phyloP scores from a whole-genome alignment of 306 rosid species.

The Trichosanthes truncata region DNA sequence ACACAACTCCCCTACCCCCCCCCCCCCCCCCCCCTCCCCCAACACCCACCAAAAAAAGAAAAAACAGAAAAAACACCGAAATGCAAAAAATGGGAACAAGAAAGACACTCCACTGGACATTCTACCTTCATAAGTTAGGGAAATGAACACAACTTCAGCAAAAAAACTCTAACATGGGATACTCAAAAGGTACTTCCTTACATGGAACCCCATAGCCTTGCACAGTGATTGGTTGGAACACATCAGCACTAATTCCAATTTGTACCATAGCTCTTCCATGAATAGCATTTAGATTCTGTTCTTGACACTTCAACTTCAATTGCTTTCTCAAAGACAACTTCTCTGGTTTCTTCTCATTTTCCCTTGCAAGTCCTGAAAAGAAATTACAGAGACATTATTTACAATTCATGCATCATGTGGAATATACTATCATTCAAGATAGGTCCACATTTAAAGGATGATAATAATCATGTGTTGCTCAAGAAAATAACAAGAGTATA shows the following conservation, averaged over 20 bases:
- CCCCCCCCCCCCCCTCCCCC: background rate
- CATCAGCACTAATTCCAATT: slow-evolving; percentile 46
- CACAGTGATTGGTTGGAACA: slow-evolving; percentile 25
- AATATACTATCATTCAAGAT: background rate
- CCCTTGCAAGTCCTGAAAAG: slow-evolving; percentile 59
- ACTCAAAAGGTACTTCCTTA: slow-evolving; percentile 21
- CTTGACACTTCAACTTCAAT: slow-evolving; percentile 91
- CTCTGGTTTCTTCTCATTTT: slow-evolving; percentile 66
- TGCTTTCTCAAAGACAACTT: slow-evolving; percentile 87
- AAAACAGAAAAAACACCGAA: background rate
- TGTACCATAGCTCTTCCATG: slow-evolving; percentile 38
- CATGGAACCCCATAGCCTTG: slow-evolving; percentile 48
- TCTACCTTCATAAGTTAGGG: background rate
- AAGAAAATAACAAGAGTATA: background rate
- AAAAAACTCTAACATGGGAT: background rate
- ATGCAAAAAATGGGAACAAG: background rate
- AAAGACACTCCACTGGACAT: background rate
- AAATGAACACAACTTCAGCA: background rate
- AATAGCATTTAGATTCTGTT: slow-evolving; percentile 46
- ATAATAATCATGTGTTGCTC: slow-evolving; percentile 3
- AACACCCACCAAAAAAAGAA: background rate
- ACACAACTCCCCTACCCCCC: background rate
- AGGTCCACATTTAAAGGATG: background rate
- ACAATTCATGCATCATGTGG: background rate
- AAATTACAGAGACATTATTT: slow-evolving; percentile 17